Evolutionary conservation across 768 basidiomycete species (phyloP).

Genomic region (Suillus cothurnatus): DNA sequence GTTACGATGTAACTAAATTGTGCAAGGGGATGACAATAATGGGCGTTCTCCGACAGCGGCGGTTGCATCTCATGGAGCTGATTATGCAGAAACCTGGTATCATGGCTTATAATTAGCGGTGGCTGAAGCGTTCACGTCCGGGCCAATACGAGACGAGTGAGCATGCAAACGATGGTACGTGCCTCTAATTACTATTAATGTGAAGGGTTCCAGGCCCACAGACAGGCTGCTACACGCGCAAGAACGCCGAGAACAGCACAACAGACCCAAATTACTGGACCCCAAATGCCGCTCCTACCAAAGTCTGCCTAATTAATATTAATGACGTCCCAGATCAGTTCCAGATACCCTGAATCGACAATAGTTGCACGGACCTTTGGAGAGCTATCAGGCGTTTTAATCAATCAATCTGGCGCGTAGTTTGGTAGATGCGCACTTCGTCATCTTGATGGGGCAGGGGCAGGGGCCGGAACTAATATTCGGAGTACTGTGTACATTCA

Average conservation of each 20-base stretch:
- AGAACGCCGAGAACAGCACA: neutral
- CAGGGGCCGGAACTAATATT: neutral
- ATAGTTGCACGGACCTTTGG: neutral
- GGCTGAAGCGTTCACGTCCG: neutral
- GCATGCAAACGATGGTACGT: too few species aligned
- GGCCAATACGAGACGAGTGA: neutral
- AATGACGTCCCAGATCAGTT: neutral
- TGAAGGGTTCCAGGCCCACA: neutral
- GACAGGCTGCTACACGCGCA: neutral
- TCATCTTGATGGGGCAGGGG: neutral
- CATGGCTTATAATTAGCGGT: neutral
- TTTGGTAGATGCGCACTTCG: too few species aligned
- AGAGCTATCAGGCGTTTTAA: neutral
- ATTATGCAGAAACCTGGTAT: neutral
- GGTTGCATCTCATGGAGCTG: neutral
- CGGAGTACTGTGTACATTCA: too few species aligned
- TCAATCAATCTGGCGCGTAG: neutral
- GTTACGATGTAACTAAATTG: neutral
- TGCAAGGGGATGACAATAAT: neutral
- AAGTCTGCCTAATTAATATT: slow-evolving; percentile 5
- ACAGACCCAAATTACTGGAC: neutral
- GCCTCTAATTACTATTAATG: neutral
- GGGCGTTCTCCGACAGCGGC: neutral
- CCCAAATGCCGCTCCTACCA: neutral
- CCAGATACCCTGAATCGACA: neutral